These are phyloP conservation scores for Anthostomella pinea DNA, from an alignment of 2,329 filamentous ascomycete species.

Conservation along the genomic window DNA sequence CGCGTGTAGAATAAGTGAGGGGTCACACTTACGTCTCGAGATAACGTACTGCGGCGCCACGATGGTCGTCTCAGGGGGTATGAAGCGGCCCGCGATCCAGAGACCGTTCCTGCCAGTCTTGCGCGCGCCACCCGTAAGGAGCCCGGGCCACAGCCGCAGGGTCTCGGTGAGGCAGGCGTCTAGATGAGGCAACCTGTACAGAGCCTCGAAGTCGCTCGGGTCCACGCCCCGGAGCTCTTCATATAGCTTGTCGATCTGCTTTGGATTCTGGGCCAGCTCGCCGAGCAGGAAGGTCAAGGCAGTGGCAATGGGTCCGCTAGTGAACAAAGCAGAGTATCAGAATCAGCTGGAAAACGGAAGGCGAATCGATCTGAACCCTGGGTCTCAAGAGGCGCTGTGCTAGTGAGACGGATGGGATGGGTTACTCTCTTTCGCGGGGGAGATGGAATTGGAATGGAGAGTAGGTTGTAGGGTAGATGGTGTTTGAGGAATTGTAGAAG, in stretches of 20 bases:
- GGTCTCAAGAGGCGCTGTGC: too few relatives aligned
- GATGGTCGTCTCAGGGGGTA: slow-evolving; percentile 16
- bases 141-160: slow-evolving; percentile 21
- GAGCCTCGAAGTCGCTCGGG: slow-evolving; percentile 13
- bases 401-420: too few relatives aligned
- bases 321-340: too few relatives aligned
- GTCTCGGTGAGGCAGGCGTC: slow-evolving; percentile 25
- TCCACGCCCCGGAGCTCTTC: slow-evolving; percentile 16
- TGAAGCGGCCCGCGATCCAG: slow-evolving; percentile 5
- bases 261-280: slow-evolving; percentile 18
- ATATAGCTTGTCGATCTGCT: slow-evolving; percentile 13
- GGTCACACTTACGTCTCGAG: slow-evolving; percentile 38
- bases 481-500: too few relatives aligned
- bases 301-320: slow-evolving; percentile 19
- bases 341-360: too few relatives aligned
- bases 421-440: background rate
- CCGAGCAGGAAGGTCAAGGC: slow-evolving; percentile 17
- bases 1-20: too few relatives aligned
- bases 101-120: slow-evolving; percentile 18
- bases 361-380: too few relatives aligned
- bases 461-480: too few relatives aligned
- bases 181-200: slow-evolving; percentile 20
- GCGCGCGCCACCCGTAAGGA: slow-evolving; percentile 18
- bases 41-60: slow-evolving; percentile 19
- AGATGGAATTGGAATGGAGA: background rate